Evolutionary conservation across 2,329 filamentous ascomycete genomes (phyloP).

Genomic region (Fusarium siculi): DNA sequence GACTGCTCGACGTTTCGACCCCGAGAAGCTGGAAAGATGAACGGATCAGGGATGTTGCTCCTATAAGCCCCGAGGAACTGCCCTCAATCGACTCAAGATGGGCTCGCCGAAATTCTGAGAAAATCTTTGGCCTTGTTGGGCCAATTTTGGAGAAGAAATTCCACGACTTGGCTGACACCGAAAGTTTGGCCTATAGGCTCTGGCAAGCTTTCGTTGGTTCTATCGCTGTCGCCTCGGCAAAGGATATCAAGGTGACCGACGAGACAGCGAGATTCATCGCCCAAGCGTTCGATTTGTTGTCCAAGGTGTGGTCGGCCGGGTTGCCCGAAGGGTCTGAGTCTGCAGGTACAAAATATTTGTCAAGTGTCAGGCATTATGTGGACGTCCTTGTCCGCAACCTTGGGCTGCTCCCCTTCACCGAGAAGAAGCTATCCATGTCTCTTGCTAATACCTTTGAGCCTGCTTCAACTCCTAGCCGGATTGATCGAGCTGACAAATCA

Average conservation of each 20-base stretch:
- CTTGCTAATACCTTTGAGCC: slow-evolving; percentile 68
- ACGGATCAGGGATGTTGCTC: slow-evolving; percentile 69
- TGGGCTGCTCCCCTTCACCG: slow-evolving; percentile 70
- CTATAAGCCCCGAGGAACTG: slow-evolving; percentile 77
- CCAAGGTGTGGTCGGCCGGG: slow-evolving; percentile 69
- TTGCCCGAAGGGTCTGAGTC: slow-evolving; percentile 56
- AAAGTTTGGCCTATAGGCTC: slow-evolving; percentile 63
- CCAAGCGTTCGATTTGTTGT: slow-evolving; percentile 74
- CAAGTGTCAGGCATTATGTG: slow-evolving; percentile 63
- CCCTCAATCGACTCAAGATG: slow-evolving; percentile 86
- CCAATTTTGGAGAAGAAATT: slow-evolving; percentile 72
- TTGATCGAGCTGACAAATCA: slow-evolving; percentile 62
- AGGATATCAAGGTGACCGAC: slow-evolving; percentile 88
- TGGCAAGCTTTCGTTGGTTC: slow-evolving; percentile 72
- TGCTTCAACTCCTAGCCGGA: slow-evolving; percentile 72
- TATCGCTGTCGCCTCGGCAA: slow-evolving; percentile 74
- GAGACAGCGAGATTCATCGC: slow-evolving; percentile 86
- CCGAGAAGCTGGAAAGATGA: slow-evolving; percentile 78
- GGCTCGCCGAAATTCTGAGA: slow-evolving; percentile 77
- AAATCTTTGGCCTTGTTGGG: slow-evolving; percentile 71
- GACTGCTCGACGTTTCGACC: slow-evolving; percentile 71
- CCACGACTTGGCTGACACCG: slow-evolving; percentile 68
- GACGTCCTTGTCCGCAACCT: slow-evolving; percentile 61
- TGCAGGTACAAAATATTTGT: slow-evolving; percentile 62
- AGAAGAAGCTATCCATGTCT: slow-evolving; percentile 65